phyloP scores from a whole-genome alignment of 1,284 basidiomycete genomes.

The Phellopilus nigrolimitatus region DNA sequence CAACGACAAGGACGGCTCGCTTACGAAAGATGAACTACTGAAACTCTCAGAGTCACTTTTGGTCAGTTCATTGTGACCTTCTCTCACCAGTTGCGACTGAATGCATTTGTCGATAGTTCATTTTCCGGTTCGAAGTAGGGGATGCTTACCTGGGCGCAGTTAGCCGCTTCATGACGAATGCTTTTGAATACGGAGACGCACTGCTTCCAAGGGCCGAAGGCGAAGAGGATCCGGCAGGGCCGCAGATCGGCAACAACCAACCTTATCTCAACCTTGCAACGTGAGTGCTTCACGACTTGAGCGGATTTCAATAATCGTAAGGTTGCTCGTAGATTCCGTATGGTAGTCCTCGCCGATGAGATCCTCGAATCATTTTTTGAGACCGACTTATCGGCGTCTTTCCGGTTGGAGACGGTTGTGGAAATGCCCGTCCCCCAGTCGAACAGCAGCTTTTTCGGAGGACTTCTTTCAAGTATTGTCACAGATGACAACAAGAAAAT shows the following conservation, averaged over 20 bases:
- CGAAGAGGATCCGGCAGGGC: constrained; percentile 39
- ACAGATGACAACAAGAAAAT: constrained; percentile 85
- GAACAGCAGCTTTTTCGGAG: constrained; percentile 68
- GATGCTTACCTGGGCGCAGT: constrained; percentile 96
- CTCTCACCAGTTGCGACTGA: not conserved
- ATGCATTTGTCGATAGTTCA: constrained; percentile 60
- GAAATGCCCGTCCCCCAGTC: constrained; percentile 53
- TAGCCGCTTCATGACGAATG: constrained; percentile 94
- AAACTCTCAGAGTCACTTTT: constrained; percentile 92
- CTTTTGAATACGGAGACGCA: constrained; percentile 94
- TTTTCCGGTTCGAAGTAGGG: constrained; percentile 96
- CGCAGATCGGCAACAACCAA: constrained; percentile 62
- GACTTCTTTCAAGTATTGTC: constrained; percentile 83
- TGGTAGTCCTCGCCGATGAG: constrained; percentile 95
- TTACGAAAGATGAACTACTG: constrained; percentile 96
- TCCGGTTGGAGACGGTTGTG: constrained; percentile 73
- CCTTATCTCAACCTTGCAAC: constrained; percentile 86
- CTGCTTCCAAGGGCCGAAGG: constrained; percentile 52
- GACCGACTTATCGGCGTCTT: constrained; percentile 81
- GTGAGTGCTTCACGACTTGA: constrained; percentile 37
- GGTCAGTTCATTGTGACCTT: constrained; percentile 42
- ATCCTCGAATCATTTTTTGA: constrained; percentile 94
- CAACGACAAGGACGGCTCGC: constrained; percentile 90
- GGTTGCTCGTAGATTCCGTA: constrained; percentile 72
- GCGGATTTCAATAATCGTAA: not conserved